A percentile compares a stretch with the other conserved stretches of the same genome.
Conservation (phyloP, 768 basidiomycete genomes). For the Collybiopsis luxurians region DNA sequence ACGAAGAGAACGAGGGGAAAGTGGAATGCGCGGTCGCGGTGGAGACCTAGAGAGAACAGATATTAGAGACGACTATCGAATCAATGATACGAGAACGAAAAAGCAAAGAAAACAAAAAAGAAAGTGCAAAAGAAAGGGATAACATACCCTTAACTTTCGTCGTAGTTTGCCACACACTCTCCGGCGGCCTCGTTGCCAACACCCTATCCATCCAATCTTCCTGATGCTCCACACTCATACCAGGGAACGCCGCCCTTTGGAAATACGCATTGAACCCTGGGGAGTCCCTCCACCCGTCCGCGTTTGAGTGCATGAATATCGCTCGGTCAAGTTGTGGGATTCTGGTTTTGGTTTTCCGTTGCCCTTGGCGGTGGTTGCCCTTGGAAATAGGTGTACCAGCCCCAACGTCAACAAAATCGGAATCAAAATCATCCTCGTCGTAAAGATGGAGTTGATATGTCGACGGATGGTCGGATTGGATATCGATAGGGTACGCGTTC, state of each 20-base stretch:
- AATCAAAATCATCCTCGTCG: conserved; percentile 14
- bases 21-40: conserved; percentile 53
- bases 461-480: neutral
- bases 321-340: conserved; percentile 62
- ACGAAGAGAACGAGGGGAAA: conserved; percentile 68
- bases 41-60: neutral
- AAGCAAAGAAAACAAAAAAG: too few relatives aligned
- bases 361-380: neutral
- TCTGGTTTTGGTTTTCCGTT: conserved; percentile 15
- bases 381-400: too few relatives aligned
- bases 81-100: conserved; percentile 12
- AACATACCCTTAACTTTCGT: too few relatives aligned
- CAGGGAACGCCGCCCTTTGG: conserved; percentile 71
- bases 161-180: neutral
- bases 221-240: conserved; percentile 61
- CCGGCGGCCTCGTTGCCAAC: conserved; percentile 11
- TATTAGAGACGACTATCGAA: conserved; percentile 23
- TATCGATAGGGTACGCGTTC: neutral
- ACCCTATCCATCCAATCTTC: conserved; percentile 73
- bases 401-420: neutral
- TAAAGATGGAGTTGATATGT: conserved; percentile 2
- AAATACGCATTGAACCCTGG: conserved; percentile 80
- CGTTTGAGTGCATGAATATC: conserved; percentile 65
- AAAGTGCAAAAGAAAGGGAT: too few relatives aligned
- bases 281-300: conserved; percentile 68